Conservation (phyloP, 1,284 basidiomycete genomes). For the Melampsora abietis-canadensis region DNA sequence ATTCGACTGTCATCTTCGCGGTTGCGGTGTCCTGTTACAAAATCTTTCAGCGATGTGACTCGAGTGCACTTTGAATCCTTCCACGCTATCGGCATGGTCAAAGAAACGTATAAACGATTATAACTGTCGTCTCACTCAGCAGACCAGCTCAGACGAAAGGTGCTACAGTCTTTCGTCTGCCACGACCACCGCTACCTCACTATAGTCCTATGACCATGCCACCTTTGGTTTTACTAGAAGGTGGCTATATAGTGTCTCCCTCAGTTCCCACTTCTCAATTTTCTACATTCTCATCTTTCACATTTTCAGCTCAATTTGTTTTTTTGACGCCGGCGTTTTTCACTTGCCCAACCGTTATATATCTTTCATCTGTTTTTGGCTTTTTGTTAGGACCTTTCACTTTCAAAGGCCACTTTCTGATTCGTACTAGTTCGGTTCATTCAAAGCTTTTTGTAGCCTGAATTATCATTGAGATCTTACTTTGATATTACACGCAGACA, state of each 20-base stretch:
- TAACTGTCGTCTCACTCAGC: neutral
- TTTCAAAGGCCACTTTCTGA: neutral
- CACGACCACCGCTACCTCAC: neutral
- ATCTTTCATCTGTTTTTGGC: neutral
- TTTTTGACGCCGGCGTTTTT: constrained; percentile 9
- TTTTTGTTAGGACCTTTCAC: neutral
- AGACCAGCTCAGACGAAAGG: neutral
- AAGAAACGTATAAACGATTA: neutral
- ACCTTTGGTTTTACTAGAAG: neutral
- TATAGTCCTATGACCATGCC: neutral
- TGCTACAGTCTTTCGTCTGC: neutral
- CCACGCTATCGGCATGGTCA: neutral
- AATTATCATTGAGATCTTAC: neutral
- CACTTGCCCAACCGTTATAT: neutral
- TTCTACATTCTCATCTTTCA: neutral
- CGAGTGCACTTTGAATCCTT: neutral
- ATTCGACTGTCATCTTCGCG: neutral
- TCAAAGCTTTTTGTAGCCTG: neutral
- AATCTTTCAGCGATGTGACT: too few relatives aligned
- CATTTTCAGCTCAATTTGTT: neutral
- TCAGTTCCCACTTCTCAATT: neutral
- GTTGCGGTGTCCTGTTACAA: neutral
- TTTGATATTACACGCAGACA: neutral
- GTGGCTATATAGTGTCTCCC: neutral
- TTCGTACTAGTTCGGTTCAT: neutral